Conservation (phyloP, 169 alveolate genomes). For the Hepatocystis sp. region DNA sequence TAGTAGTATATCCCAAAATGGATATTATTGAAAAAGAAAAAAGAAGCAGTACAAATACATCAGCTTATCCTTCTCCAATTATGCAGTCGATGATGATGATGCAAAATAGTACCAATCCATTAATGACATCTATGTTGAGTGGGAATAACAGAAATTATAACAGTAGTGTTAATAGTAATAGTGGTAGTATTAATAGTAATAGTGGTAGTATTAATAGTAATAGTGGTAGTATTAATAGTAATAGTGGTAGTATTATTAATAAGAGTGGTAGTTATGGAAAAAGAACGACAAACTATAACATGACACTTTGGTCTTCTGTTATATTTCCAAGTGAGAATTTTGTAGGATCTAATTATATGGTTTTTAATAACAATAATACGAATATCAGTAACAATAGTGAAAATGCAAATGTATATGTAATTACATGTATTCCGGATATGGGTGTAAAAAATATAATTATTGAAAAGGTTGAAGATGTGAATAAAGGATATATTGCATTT, state of each 20-base stretch:
- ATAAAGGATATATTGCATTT: slow-evolving; percentile 83
- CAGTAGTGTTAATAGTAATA: background rate
- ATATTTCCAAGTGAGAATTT: slow-evolving; percentile 85
- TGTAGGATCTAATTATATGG: slow-evolving; percentile 88
- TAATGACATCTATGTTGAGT: too few relatives aligned
- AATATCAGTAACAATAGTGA: slow-evolving; percentile 76
- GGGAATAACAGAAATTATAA: too few relatives aligned
- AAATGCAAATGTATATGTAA: slow-evolving; percentile 80
- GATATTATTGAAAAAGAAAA: background rate
- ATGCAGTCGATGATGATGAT: too few relatives aligned
- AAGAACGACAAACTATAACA: slow-evolving; percentile 11
- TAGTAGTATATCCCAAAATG: background rate
- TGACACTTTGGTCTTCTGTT: slow-evolving; percentile 86
- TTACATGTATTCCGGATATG: slow-evolving; percentile 86
- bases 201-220: background rate
- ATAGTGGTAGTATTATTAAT: background rate
- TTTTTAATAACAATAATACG: too few relatives aligned
- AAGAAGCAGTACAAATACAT: background rate
- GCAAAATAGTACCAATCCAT: too few relatives aligned
- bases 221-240: too few relatives aligned
- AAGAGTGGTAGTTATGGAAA: slow-evolving; percentile 17
- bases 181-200: background rate
- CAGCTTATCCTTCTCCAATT: background rate
- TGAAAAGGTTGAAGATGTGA: slow-evolving; percentile 76
- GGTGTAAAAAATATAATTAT: slow-evolving; percentile 86